Evolutionary conservation across 2,329 filamentous ascomycete genomes (phyloP), one percentile per base, ranked within the genome.

Genomic region (Penicillium sumatraense): DNA sequence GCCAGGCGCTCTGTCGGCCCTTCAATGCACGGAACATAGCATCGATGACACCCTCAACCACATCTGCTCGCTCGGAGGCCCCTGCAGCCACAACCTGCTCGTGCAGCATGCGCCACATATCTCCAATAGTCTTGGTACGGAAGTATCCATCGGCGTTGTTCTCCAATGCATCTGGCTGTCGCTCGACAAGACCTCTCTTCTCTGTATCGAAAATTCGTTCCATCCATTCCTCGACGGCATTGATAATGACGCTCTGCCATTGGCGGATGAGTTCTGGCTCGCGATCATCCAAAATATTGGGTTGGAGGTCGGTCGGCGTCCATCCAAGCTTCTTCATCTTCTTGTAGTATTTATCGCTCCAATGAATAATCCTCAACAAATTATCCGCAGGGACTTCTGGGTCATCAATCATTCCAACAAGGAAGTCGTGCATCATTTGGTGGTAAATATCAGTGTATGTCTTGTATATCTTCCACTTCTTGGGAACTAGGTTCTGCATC

Each of bases 191-290:
- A 64, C 91, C 89, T 66, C 87, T 89, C 68, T 84, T 85, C 75
- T 99, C 96, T 41, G 90, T 88, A 8, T 81, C 82, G 66, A 91
- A 91, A 73, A 99, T 97, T 54, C 92, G 87, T 60, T 96, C 91
- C 82, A 98, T 96, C 93, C 95, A 99, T 78, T 98, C 90, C 72
- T 97, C 93, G 56, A 99, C 87, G 58, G 92, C 93, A 70, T 90
- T 91, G 75, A 97, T 95, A 73, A 99, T 98, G 70, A 98, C 88
- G 71, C 91, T 89, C 57, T 93, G 87, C 82, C 97, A 99, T 71
- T 96, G 93, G 49, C 91, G 88, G 51, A 99, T 90, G 14, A 99
- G 83, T 72, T 99, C 95, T 35, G 86, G 83, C 74, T 96, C 93
- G 57, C 93, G 86, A 68, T 92, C 90, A 76, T 98, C 95, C 57